Conservation (phyloP, 2,329 filamentous ascomycete genomes). For the Aspergillus sp. region DNA sequence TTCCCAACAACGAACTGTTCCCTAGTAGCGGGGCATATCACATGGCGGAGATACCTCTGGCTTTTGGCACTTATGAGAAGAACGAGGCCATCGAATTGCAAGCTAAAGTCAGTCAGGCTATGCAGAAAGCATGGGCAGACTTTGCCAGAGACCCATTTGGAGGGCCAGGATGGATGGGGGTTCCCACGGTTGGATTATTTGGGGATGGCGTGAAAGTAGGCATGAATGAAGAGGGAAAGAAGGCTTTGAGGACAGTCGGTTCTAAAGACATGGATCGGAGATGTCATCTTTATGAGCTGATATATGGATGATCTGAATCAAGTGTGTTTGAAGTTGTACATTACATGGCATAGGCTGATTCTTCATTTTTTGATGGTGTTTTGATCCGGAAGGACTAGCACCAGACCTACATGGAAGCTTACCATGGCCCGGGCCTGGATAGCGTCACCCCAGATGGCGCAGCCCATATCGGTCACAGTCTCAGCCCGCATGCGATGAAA, state of each 20-base stretch:
- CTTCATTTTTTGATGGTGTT: too few species aligned
- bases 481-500: not conserved
- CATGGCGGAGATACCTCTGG: slow-evolving; percentile 30
- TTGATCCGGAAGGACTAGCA: too few species aligned
- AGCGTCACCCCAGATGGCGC: not conserved
- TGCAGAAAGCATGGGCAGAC: slow-evolving; percentile 28
- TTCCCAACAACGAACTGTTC: slow-evolving; percentile 21
- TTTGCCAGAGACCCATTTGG: slow-evolving; percentile 25
- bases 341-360: too few species aligned
- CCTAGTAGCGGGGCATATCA: slow-evolving; percentile 33
- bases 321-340: not conserved
- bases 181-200: slow-evolving; percentile 15
- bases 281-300: not conserved
- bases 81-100: slow-evolving; percentile 20
- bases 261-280: not conserved
- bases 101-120: slow-evolving; percentile 17
- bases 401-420: too few species aligned
- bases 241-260: slow-evolving; percentile 4
- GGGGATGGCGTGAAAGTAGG: slow-evolving; percentile 14
- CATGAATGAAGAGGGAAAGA: slow-evolving; percentile 8
- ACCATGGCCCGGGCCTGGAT: too few species aligned
- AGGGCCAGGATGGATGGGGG: slow-evolving; percentile 24
- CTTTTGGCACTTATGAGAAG: slow-evolving; percentile 28
- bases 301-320: not conserved
- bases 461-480: not conserved